Conservation (phyloP, 2,329 filamentous ascomycete genomes). For the Arthrobotrys pseudoclavata region DNA sequence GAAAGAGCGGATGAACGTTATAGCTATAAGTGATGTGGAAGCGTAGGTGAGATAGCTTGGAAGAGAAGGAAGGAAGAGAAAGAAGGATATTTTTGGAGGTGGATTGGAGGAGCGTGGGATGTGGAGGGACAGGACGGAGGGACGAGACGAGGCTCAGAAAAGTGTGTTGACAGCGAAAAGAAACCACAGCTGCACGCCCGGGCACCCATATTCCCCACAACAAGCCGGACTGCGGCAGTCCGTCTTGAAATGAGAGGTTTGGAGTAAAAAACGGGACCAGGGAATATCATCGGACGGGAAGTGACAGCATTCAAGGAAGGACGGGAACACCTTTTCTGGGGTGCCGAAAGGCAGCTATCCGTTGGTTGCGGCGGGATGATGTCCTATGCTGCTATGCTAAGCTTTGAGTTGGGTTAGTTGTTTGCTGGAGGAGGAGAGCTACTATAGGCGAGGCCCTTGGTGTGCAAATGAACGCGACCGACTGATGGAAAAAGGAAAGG, state of each 20-base stretch:
- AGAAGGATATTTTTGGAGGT: conserved; percentile 22
- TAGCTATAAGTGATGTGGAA: neutral
- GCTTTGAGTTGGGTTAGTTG: conserved; percentile 13
- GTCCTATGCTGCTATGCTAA: conserved; percentile 11
- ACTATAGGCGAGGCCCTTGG: neutral
- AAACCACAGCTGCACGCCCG: conserved; percentile 23
- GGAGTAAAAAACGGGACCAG: neutral
- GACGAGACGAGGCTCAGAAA: conserved; percentile 36
- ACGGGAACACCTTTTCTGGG: neutral
- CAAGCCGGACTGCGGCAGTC: neutral
- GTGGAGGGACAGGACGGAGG: neutral
- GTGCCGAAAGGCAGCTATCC: conserved; percentile 46
- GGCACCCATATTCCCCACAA: neutral
- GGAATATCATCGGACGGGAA: conserved; percentile 4
- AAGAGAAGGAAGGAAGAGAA: neutral
- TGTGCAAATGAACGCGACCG: conserved; percentile 15
- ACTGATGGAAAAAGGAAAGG: neutral
- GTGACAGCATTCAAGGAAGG: conserved; percentile 1
- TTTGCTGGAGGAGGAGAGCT: conserved; percentile 12
- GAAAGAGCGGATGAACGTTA: conserved; percentile 8
- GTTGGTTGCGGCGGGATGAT: conserved; percentile 41
- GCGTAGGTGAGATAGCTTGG: neutral
- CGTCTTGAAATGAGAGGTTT: neutral
- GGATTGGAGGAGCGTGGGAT: conserved; percentile 16
- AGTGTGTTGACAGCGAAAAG: conserved; percentile 42